Evolutionary conservation across 441 rosid species (phyloP), one percentile per base, ranked within the genome.

Genomic region (Pelargonium myrrhifolium): DNA sequence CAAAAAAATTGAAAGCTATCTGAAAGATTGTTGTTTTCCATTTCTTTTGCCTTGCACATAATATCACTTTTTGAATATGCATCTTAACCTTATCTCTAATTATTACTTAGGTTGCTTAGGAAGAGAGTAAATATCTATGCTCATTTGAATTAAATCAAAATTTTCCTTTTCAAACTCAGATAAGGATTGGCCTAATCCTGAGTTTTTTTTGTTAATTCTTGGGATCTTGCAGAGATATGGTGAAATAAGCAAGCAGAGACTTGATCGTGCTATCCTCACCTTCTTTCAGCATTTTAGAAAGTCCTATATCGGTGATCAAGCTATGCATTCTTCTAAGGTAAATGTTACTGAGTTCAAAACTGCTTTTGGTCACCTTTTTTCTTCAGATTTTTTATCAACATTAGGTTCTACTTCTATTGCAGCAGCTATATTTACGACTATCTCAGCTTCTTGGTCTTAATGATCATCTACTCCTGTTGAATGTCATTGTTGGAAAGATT

Each of bases 291-390:
- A 96, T 84, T 93, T 96, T 65, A 84, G 94, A 47, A 91, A 91
- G 86, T 96, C 99, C 74, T 96, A 96, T 75, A 89, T 96, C n/a
- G 98, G 99, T 71, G 99, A 96, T 80, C 98, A 93, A 83, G 99
- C 97, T 6, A 92, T 91, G 84, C 97, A 96, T 79, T 90, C 99
- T 65, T 89, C 98, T 45, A 96, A 96, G 92, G 99, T 96, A 86
- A 79, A 74, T 66, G 64, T 62, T 56, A 9, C 62, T 65, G 43
- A 17, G 9, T 39, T 37, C 15, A 7, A n/a, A 35, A 39, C 26
- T 63, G 47, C 14, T 31, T 3, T 28, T 56, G 6, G 20, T 8
- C 37, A 56, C 73, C 21, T 65, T 39, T 58, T 66, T 28, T 53
- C 70, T 53, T 35, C 49, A 67, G 42, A 1, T 35, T 61, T 65